Conservation (phyloP, 257 asterid species). For the Gentiana dahurica region DNA sequence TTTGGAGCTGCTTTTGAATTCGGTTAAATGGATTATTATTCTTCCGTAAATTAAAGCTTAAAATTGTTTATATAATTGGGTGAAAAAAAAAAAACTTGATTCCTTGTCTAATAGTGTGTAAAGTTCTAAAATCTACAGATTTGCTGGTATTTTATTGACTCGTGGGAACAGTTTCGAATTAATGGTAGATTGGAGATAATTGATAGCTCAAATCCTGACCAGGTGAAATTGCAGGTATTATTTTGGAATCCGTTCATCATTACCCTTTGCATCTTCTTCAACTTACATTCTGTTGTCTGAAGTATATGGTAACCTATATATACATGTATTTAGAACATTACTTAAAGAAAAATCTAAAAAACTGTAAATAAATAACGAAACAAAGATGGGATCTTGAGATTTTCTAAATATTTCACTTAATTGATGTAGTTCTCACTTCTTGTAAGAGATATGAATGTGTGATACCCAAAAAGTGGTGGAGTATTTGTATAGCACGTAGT, state of each 20-base stretch:
- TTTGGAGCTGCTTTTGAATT: background rate
- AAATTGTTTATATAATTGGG: background rate
- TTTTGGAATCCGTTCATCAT: background rate
- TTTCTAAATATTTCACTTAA: too few relatives aligned
- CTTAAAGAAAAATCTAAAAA: too few relatives aligned
- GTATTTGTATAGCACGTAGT: too few relatives aligned
- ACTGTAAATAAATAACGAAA: too few relatives aligned
- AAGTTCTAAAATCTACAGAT: constrained; percentile 25
- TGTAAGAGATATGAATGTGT: too few relatives aligned
- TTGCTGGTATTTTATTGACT: constrained; percentile 86
- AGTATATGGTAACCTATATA: background rate
- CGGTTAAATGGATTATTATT: background rate
- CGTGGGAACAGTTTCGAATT: constrained; percentile 95
- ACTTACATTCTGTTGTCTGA: background rate
- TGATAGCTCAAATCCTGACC: constrained; percentile 54
- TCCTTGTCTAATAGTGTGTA: background rate
- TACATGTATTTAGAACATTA: too few relatives aligned
- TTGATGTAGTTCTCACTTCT: too few relatives aligned
- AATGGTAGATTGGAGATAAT: constrained; percentile 60
- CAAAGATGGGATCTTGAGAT: too few relatives aligned
- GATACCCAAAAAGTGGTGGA: too few relatives aligned
- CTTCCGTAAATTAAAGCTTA: background rate
- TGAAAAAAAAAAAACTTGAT: background rate
- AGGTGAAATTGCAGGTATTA: constrained; percentile 51
- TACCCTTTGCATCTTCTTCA: background rate